Conservation (phyloP, 441 rosid species). For the Brassica balearica region DNA sequence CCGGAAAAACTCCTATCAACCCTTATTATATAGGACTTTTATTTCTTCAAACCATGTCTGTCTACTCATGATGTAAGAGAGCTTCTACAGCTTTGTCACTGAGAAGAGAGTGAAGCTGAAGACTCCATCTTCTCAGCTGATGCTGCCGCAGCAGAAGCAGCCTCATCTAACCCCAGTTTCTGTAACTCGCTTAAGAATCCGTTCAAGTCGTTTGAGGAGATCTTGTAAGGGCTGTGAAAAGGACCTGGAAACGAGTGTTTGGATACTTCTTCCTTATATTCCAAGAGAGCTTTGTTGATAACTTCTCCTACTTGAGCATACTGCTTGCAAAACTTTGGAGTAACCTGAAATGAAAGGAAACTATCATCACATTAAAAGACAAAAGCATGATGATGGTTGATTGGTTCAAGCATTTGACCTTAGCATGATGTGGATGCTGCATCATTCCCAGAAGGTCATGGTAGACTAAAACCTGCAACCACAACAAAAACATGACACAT, state of each 20-base stretch:
- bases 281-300: conserved; percentile 69
- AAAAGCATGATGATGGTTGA: too few species aligned
- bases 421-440: conserved; percentile 97
- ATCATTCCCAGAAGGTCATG: conserved; percentile 93
- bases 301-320: conserved; percentile 73
- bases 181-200: conserved; percentile 72
- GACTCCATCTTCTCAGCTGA: conserved; percentile 59
- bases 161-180: conserved; percentile 69
- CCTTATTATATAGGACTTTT: conserved; percentile 11
- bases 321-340: conserved; percentile 95
- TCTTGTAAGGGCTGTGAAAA: conserved; percentile 78
- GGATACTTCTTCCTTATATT: conserved; percentile 82
- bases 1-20: neutral
- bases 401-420: conserved; percentile 52
- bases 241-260: conserved; percentile 77
- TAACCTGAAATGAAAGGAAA: conserved; percentile 57
- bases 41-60: conserved; percentile 1
- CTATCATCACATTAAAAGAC: neutral
- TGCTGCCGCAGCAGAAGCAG: conserved; percentile 71
- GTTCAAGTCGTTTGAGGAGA: conserved; percentile 53
- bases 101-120: conserved; percentile 13
- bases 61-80: conserved; percentile 3
- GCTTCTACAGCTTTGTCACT: conserved; percentile 13
- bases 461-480: conserved; percentile 80
- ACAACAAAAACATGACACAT: conserved; percentile 4